A percentile compares a stretch with the other conserved stretches of the same genome.
Conservation (phyloP, 345 rosid genomes). For the Leavenworthia alabamica region DNA sequence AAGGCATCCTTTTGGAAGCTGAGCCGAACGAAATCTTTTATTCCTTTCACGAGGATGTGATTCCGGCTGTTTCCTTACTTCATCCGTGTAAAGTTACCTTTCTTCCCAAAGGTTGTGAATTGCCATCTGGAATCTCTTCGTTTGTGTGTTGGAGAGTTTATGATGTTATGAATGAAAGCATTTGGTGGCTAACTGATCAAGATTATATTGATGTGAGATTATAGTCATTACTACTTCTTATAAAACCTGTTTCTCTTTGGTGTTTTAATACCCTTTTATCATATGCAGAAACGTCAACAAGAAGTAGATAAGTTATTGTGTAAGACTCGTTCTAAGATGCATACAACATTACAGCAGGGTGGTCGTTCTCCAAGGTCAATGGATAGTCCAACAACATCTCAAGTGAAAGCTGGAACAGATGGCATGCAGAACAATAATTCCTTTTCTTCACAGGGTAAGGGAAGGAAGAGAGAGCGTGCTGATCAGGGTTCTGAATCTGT, state of each 20-base stretch:
- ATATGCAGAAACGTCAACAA: constrained; percentile 55
- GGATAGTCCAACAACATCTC: constrained; percentile 72
- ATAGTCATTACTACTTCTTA: neutral
- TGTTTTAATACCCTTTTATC: neutral
- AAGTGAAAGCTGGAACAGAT: constrained; percentile 46
- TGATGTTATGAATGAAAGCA: constrained; percentile 58
- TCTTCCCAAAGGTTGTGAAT: constrained; percentile 72
- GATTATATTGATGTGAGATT: constrained; percentile 74
- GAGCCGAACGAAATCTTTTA: constrained; percentile 92
- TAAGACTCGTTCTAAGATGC: constrained; percentile 69
- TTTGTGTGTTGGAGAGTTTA: constrained; percentile 85
- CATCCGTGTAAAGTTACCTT: constrained; percentile 99
- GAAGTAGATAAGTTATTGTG: constrained; percentile 68
- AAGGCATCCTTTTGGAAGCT: constrained; percentile 72
- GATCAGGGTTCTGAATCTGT: constrained; percentile 68
- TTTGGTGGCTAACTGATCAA: constrained; percentile 97
- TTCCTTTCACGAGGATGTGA: constrained; percentile 96
- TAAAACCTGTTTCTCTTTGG: neutral
- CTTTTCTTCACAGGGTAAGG: constrained; percentile 62
- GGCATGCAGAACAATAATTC: constrained; percentile 53
- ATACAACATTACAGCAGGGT: constrained; percentile 62
- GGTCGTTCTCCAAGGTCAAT: constrained; percentile 73
- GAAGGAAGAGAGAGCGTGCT: constrained; percentile 82
- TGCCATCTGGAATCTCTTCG: constrained; percentile 72
- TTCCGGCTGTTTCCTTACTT: constrained; percentile 72